phyloP scores from a whole-genome alignment of 805 yeast genomes.

The Yarrowia phangngaensis region DNA sequence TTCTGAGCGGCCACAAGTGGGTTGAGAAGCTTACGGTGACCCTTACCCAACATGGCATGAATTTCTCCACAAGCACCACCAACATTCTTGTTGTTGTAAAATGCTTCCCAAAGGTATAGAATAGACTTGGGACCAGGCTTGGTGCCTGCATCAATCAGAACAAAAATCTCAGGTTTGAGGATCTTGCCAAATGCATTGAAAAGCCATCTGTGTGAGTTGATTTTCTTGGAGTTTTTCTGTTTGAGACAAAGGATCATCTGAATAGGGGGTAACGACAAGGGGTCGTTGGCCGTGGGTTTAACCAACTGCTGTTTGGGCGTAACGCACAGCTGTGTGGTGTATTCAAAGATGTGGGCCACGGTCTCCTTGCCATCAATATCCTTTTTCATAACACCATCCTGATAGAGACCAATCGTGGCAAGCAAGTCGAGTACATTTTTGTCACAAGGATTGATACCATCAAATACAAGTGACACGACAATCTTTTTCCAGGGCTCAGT shows the following conservation, averaged over 20 bases:
- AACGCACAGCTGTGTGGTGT: slow-evolving; percentile 52
- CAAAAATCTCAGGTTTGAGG: slow-evolving; percentile 54
- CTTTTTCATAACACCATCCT: slow-evolving; percentile 61
- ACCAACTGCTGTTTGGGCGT: slow-evolving; percentile 46
- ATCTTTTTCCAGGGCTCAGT: slow-evolving; percentile 60
- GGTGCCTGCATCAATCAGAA: slow-evolving; percentile 62
- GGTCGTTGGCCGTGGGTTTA: slow-evolving; percentile 49
- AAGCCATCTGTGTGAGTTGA: slow-evolving; percentile 67
- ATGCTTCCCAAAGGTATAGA: slow-evolving; percentile 60
- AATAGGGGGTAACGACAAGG: slow-evolving; percentile 51
- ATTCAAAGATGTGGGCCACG: slow-evolving; percentile 62
- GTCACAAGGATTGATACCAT: slow-evolving; percentile 63
- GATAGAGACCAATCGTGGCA: slow-evolving; percentile 63
- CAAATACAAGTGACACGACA: slow-evolving; percentile 60
- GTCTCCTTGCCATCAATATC: slow-evolving; percentile 57
- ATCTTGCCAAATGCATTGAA: slow-evolving; percentile 60
- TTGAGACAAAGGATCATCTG: slow-evolving; percentile 59
- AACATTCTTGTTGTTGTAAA: slow-evolving; percentile 53
- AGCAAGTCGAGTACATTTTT: slow-evolving; percentile 58
- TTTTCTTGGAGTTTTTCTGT: slow-evolving; percentile 60
- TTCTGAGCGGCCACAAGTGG: slow-evolving; percentile 65
- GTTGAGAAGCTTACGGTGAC: slow-evolving; percentile 44
- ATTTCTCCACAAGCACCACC: slow-evolving; percentile 76
- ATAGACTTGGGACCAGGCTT: slow-evolving; percentile 57
- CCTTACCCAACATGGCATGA: slow-evolving; percentile 53